A percentile compares a stretch with the other conserved stretches of the same genome.
phyloP scores from a whole-genome alignment of 2,329 filamentous ascomycete genomes.

The Tolypocladium ovalisporum region DNA sequence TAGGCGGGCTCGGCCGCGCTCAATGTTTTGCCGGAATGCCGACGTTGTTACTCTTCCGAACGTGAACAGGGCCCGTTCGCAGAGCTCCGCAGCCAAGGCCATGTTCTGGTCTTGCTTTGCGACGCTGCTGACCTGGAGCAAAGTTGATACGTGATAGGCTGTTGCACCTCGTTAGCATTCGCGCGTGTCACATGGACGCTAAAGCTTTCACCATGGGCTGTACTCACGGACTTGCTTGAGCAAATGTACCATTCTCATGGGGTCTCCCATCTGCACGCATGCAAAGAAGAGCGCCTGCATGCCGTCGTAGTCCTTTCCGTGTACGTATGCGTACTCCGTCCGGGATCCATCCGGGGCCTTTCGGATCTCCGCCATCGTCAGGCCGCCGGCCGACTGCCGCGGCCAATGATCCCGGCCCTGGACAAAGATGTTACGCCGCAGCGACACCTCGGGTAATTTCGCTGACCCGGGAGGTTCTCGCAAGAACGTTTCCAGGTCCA shows the following conservation, averaged over 20 bases:
- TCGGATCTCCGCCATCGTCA: constrained; percentile 61
- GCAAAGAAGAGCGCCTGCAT: constrained; percentile 67
- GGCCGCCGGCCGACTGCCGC: constrained; percentile 62
- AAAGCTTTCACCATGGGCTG: background rate
- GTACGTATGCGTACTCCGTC: constrained; percentile 63
- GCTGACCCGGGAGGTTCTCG: constrained; percentile 42
- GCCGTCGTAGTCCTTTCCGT: constrained; percentile 62
- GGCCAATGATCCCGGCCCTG: constrained; percentile 86
- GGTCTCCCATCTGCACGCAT: constrained; percentile 75
- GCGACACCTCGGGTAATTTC: constrained; percentile 58
- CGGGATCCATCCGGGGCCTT: constrained; percentile 40
- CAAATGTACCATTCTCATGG: constrained; percentile 68
- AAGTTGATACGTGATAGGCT: constrained; percentile 84
- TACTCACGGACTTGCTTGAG: constrained; percentile 35
- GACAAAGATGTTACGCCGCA: constrained; percentile 72
- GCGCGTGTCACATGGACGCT: background rate
- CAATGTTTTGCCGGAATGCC: constrained; percentile 64
- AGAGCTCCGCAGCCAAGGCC: constrained; percentile 72
- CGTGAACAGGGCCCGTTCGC: constrained; percentile 84
- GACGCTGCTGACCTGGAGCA: constrained; percentile 89
- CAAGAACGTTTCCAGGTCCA: constrained; percentile 47
- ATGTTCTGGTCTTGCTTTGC: constrained; percentile 87
- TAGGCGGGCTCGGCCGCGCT: constrained; percentile 68
- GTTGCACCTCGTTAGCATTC: background rate
- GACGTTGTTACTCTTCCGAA: constrained; percentile 85